These are phyloP conservation scores for Ceratocystis diversiconidia DNA, from an alignment of 2,329 filamentous ascomycete genomes.

Conservation along the genomic window DNA sequence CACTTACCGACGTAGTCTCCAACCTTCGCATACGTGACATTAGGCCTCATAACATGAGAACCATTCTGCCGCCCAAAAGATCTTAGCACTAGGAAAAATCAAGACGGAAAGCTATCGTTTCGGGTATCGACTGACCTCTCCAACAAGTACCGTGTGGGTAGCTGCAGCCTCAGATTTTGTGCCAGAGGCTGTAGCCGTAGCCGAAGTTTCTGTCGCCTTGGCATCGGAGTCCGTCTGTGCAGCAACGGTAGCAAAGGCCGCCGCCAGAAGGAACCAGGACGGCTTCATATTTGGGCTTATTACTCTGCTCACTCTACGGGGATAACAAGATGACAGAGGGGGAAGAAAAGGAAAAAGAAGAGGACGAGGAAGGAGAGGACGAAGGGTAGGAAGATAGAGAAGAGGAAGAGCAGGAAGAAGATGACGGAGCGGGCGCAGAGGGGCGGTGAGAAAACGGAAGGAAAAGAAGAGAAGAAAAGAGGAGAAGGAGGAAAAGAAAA, in stretches of 20 bases:
- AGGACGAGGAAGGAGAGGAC: background rate
- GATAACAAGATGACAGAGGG: background rate
- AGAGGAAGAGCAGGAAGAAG: background rate
- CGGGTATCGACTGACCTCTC: constrained; percentile 14
- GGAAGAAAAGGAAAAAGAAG: background rate
- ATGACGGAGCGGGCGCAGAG: too few species aligned
- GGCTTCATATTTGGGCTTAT: background rate
- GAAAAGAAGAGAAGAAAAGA: too few species aligned
- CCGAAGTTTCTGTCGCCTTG: background rate
- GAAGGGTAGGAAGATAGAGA: background rate
- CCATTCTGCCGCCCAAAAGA: constrained; percentile 20
- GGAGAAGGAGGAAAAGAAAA: background rate
- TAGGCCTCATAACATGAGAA: constrained; percentile 24
- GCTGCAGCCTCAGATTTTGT: background rate
- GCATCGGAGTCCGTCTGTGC: background rate
- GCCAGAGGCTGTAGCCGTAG: constrained; percentile 16
- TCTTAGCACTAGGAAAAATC: background rate
- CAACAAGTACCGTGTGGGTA: constrained; percentile 19
- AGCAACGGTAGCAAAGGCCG: background rate
- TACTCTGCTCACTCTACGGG: background rate
- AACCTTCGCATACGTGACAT: constrained; percentile 25
- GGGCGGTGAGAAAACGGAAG: too few species aligned
- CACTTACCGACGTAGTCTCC: constrained; percentile 36
- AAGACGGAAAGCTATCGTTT: background rate
- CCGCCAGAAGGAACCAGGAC: background rate